phyloP scores from a whole-genome alignment of 2,329 filamentous ascomycete genomes.

The Monilinia fructicola region DNA sequence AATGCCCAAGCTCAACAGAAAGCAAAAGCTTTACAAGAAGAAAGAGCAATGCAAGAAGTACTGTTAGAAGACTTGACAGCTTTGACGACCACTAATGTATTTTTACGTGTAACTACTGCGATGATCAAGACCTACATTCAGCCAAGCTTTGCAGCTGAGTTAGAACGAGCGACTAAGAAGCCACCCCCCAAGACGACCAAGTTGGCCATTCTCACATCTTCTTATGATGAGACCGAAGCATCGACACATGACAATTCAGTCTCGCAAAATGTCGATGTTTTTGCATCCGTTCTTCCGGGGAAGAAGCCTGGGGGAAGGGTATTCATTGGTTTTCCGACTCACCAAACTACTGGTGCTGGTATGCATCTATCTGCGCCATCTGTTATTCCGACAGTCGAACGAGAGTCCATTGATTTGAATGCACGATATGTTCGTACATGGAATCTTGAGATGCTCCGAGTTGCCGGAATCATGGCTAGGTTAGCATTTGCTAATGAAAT shows the following conservation, averaged over 20 bases:
- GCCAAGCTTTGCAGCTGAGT: constrained; percentile 72
- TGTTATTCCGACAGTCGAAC: constrained; percentile 93
- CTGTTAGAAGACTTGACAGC: constrained; percentile 71
- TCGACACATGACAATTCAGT: constrained; percentile 49
- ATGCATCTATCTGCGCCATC: constrained; percentile 95
- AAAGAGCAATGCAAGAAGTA: constrained; percentile 60
- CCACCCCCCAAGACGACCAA: constrained; percentile 85
- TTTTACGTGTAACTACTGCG: constrained; percentile 84
- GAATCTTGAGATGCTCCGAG: constrained; percentile 91
- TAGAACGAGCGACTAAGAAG: constrained; percentile 96
- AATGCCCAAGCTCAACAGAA: constrained; percentile 51
- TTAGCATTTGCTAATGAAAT: constrained; percentile 89
- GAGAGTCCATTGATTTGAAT: constrained; percentile 95
- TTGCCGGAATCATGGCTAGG: constrained; percentile 85
- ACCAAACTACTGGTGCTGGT: constrained; percentile 91
- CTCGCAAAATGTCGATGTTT: constrained; percentile 70
- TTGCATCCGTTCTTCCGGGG: constrained; percentile 83
- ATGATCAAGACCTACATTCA: constrained; percentile 74
- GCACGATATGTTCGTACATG: constrained; percentile 91
- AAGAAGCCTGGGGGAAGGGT: constrained; percentile 81
- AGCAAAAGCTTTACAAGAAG: constrained; percentile 60
- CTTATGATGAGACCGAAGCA: constrained; percentile 76
- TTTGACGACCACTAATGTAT: constrained; percentile 74
- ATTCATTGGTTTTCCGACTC: constrained; percentile 97
- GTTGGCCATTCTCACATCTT: constrained; percentile 85